Conservation (phyloP, 2,329 filamentous ascomycete genomes). For the Neoarthrinium moseri region DNA sequence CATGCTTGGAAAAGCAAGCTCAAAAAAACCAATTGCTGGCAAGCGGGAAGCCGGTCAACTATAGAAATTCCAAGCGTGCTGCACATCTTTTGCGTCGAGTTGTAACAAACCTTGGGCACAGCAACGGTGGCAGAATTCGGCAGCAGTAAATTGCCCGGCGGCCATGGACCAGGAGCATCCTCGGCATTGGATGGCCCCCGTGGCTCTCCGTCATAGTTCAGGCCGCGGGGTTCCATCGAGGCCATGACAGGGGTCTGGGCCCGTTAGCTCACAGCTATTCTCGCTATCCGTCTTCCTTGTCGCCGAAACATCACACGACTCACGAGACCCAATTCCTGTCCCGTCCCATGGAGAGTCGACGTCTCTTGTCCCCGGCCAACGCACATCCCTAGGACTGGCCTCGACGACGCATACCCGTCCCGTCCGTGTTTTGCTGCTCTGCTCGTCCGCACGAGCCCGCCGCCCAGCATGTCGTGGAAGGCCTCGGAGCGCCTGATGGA, state of each 20-base stretch:
- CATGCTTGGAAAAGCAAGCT: no score
- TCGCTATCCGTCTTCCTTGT: slow-evolving; percentile 9
- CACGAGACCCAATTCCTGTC: slow-evolving; percentile 1
- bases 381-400: not conserved
- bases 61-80: no score
- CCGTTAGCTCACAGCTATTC: slow-evolving; percentile 8
- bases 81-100: no score
- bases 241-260: not conserved
- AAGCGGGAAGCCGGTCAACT: no score
- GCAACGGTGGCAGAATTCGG: no score
- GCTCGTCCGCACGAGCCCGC: slow-evolving; percentile 8
- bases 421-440: not conserved
- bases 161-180: not conserved
- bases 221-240: slow-evolving; percentile 7
- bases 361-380: not conserved
- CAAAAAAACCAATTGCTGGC: no score
- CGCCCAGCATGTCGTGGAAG: slow-evolving; percentile 83
- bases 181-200: slow-evolving; percentile 9
- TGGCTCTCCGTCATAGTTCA: slow-evolving; percentile 9
- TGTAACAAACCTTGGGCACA: no score
- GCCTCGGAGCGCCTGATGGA: slow-evolving; percentile 88
- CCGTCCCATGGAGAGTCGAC: slow-evolving; percentile 2
- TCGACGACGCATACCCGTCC: not conserved
- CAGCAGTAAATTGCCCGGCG: not conserved
- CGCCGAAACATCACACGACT: slow-evolving; percentile 9